Evolutionary conservation across 2,329 filamentous ascomycete genomes (phyloP).

Genomic region (Colletotrichum nymphaeae): DNA sequence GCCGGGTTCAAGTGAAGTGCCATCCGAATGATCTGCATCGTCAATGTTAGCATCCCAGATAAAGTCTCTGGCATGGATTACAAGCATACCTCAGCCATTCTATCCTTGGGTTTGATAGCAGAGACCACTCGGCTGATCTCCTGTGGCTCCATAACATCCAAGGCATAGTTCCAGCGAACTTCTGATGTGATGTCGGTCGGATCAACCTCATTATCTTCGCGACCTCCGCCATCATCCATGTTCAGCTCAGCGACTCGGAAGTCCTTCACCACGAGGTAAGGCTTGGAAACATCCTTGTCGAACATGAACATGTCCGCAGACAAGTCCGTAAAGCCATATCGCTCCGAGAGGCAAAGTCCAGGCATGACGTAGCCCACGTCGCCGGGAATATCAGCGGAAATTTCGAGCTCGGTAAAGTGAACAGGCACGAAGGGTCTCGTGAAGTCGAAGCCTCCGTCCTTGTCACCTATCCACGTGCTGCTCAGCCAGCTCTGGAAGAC

Average conservation of each 20-base stretch:
- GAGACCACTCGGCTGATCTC: background rate
- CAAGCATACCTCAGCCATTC: background rate
- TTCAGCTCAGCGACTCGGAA: background rate
- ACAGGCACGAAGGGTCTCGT: background rate
- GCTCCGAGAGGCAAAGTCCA: background rate
- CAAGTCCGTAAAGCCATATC: background rate
- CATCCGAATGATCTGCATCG: background rate
- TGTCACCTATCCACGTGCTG: background rate
- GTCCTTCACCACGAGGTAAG: background rate
- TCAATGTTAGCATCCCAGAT: background rate
- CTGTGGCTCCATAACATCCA: conserved; percentile 1
- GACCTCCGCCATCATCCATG: background rate
- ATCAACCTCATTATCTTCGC: background rate
- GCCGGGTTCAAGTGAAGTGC: background rate
- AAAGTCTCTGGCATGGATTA: too few species aligned
- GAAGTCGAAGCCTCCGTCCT: background rate
- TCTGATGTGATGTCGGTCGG: background rate
- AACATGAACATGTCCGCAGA: conserved; percentile 3
- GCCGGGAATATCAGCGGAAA: background rate
- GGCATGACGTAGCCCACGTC: background rate
- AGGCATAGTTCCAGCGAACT: background rate
- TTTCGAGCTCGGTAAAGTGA: background rate
- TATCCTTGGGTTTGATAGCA: background rate
- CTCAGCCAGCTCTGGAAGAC: background rate
- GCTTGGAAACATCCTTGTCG: background rate